Percentiles rank a stretch among this genome's conserved stretches.
phyloP scores from a whole-genome alignment of 805 yeast genomes.

The Sugiyamaella qingdaonensis region DNA sequence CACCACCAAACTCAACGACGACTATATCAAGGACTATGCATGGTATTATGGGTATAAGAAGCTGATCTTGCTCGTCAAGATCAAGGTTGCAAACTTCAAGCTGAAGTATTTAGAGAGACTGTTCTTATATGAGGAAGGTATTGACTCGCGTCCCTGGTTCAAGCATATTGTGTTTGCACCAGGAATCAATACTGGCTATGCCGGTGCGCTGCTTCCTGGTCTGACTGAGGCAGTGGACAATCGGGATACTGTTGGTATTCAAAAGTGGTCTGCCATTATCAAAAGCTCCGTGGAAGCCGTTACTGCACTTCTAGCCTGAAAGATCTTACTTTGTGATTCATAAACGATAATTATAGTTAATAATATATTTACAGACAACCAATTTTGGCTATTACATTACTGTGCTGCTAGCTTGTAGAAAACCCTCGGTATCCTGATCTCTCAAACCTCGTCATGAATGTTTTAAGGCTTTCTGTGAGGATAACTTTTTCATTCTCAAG shows the following conservation, averaged over 20 bases:
- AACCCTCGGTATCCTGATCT: too few relatives aligned
- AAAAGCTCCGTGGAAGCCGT: slow-evolving; percentile 11
- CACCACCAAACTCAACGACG: slow-evolving; percentile 44
- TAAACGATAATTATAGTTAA: too few relatives aligned
- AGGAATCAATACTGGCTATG: slow-evolving; percentile 57
- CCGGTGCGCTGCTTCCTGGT: slow-evolving; percentile 56
- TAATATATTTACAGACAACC: too few relatives aligned
- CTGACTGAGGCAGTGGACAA: slow-evolving; percentile 53
- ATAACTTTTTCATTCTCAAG: too few relatives aligned
- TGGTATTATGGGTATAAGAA: slow-evolving; percentile 52
- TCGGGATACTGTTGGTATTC: slow-evolving; percentile 34
- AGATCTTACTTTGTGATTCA: too few relatives aligned
- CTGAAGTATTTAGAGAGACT: slow-evolving; percentile 42
- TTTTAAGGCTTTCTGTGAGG: too few relatives aligned
- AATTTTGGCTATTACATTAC: too few relatives aligned
- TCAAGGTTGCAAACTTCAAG: slow-evolving; percentile 37
- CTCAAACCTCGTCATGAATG: too few relatives aligned
- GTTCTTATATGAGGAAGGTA: slow-evolving; percentile 46
- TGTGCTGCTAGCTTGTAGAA: too few relatives aligned
- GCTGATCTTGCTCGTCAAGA: slow-evolving; percentile 21
- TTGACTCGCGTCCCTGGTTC: slow-evolving; percentile 50
- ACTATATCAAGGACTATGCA: slow-evolving; percentile 63
- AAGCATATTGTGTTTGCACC: slow-evolving; percentile 57
- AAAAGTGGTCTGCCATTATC: slow-evolving; percentile 40
- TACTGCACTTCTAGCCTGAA: slow-evolving; percentile 4